Evolutionary conservation across 257 asterid genomes (phyloP), one percentile per base, ranked within the genome.

Genomic region (Solanum chmielewskii): DNA sequence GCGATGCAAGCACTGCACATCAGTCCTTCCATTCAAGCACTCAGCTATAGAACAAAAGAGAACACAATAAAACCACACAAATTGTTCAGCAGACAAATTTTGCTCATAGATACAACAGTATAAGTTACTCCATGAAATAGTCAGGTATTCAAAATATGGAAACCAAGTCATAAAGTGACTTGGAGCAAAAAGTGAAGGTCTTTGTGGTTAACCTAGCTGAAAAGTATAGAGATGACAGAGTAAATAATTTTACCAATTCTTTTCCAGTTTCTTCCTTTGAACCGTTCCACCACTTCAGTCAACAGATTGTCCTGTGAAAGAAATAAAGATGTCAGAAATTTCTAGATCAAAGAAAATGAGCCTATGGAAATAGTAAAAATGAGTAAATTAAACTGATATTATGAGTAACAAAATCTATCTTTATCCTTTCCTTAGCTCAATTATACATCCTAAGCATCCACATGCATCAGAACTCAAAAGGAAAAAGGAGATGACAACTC

Each of bases 1-100:
- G 39, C 98, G 98, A 85, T 96, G 98, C 90, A 96, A 87, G 92
- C 98, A 96, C 87, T 96, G 99, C 75, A 95, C 95, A 64, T 93
- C 98, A 68, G 97, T 93, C 90, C 98, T 92, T 86, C 98, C 98
- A 45, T 91, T 86, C 85, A 96, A 85, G 88, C 87, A 89, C 91
- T 91, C 96, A 75, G 99, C 99, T 96, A 93, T 71, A 85, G 56
- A 45, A 88, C 90, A 85, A 88, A 60, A 88, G 92, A 74, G 18
- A 59, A 56, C 81, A 33, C 13, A 23, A 84, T 35, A 66, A 66
- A 41, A 35, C 11, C 76, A 74, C 47, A 33, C 20, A 78, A 68
- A 56, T 39, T 16, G 20, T 33, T 49, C 85, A 80, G 85, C 68
- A 80, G 29, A 80, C 66, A 80, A 70, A 85, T 52, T 25, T 59